Percentiles rank a stretch among this genome's conserved stretches.
These are phyloP conservation scores for Pseudogymnoascus sp. DNA, from an alignment of 2,329 filamentous ascomycete species.

Conservation along the genomic window DNA sequence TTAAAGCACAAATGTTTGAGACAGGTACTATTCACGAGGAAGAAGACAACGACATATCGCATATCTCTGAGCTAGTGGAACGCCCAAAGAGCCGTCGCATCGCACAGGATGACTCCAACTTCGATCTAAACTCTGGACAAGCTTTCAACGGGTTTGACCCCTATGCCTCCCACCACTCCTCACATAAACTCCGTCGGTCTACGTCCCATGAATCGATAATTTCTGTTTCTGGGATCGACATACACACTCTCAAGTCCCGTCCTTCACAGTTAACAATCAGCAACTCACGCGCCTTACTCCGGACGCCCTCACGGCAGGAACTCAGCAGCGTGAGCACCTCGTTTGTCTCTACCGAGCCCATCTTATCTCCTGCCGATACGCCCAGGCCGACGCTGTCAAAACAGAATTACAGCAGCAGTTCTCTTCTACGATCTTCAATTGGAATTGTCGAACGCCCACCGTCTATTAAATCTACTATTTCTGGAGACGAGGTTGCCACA, in stretches of 20 bases:
- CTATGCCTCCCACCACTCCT: conserved; percentile 30
- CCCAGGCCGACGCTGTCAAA: conserved; percentile 47
- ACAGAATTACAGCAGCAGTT: conserved; percentile 40
- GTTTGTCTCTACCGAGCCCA: conserved; percentile 41
- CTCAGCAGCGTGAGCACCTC: conserved; percentile 33
- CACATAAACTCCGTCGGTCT: conserved; percentile 50
- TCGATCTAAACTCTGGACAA: conserved; percentile 11
- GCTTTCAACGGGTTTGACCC: conserved; percentile 24
- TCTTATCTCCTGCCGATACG: conserved; percentile 43
- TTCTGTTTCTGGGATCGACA: conserved; percentile 80
- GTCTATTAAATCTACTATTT: conserved; percentile 11
- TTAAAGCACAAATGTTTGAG: not conserved
- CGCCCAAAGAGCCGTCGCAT: conserved; percentile 5
- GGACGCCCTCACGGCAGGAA: conserved; percentile 38
- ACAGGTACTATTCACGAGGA: conserved; percentile 26
- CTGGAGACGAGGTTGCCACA: conserved; percentile 16
- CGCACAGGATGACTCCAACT: conserved; percentile 14
- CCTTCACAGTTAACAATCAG: conserved; percentile 62
- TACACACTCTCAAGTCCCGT: conserved; percentile 68
- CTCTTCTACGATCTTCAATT: conserved; percentile 49
- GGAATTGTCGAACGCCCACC: conserved; percentile 26
- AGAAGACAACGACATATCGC: conserved; percentile 26
- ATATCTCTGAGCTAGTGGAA: conserved; percentile 18
- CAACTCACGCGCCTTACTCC: conserved; percentile 41
- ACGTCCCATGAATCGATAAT: conserved; percentile 83